Base-by-base conservation (phyloP, 2,329 filamentous ascomycete species). In the Sporothrix pseudoabietina region DNA sequence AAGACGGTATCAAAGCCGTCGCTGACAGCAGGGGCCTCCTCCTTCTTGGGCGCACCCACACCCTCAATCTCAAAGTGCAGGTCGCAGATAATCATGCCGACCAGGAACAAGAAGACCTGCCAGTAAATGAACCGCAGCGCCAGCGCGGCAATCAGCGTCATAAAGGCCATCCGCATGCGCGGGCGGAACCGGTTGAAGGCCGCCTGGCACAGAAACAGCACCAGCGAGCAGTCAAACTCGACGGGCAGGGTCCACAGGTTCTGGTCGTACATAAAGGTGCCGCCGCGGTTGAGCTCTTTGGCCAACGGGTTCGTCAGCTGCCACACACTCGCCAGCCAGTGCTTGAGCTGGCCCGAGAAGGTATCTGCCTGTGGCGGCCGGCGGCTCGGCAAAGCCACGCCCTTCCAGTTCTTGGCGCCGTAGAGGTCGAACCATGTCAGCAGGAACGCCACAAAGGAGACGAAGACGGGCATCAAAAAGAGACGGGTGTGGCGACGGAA, bases 161-260 rank as follows among this genome's bases (percentile, higher is more conserved):
- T n/a, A 1, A 77, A 54, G 4, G 72, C 7, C 69, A 77, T 65
- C 47, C 77, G 74, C 32, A 75, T 26, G 55, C 69, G 61, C 30
- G 76, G 66, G 1, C 74, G 73, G 26, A 77, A 66, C 16, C 77
- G 75, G n/a, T 77, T 77, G 9, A 82, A 78, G 1, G 80, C 80
- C 2, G 81, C 76, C 30, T 82, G 75, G 68, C 79, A 76, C 49
- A 79, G 75, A 68, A 82, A 82, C 8, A 82, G 68, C 12, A 81
- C 76, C n/a, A 82, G 72, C 6, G 81, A 82, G 75, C 79, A 77
- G 66, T 78, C 78, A 72, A 82, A 82, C 76, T 82, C 81, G 44
- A 82, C 77, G 0, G 81, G 81, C 41, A 82, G 75, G 1, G 81
- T 83, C 81, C 81, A 82, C 19, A 81, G 73, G 49, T 80, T 80